phyloP scores from a whole-genome alignment of 2,329 filamentous ascomycete species.

The Mycocentrospora acerina region DNA sequence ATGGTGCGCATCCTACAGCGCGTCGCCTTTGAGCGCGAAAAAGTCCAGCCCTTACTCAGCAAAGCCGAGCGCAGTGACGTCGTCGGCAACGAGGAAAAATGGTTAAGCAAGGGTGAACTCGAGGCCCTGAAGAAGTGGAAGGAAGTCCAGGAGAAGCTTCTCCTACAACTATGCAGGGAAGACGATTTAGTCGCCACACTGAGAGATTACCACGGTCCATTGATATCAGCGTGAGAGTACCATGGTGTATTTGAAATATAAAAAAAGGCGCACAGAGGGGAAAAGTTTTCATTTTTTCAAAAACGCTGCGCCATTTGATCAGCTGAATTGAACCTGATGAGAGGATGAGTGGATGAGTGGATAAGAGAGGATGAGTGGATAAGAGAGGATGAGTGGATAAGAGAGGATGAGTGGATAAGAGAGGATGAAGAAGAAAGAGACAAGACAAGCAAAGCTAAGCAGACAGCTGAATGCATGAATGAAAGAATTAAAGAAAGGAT shows the following conservation, averaged over 20 bases:
- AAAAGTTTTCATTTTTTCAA: neutral
- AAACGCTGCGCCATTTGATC: too few species aligned
- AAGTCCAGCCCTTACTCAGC: constrained; percentile 70
- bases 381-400: too few species aligned
- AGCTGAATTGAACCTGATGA: too few species aligned
- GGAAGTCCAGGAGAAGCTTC: constrained; percentile 66
- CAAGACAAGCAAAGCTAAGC: too few species aligned
- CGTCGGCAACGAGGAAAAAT: constrained; percentile 77
- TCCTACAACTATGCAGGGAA: constrained; percentile 75
- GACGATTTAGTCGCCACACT: constrained; percentile 84
- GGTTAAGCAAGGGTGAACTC: constrained; percentile 73
- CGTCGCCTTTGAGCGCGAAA: constrained; percentile 71
- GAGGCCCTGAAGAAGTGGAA: constrained; percentile 65
- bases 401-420: too few species aligned
- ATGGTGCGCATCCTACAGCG: constrained; percentile 86
- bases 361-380: too few species aligned
- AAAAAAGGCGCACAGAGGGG: too few species aligned
- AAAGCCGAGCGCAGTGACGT: constrained; percentile 87
- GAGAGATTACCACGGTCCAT: constrained; percentile 58
- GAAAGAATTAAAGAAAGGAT: too few species aligned
- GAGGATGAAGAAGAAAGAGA: too few species aligned
- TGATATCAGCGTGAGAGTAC: constrained; percentile 22
- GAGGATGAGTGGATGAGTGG: too few species aligned
- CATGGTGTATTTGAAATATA: neutral
- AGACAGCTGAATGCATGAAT: too few species aligned